Conservation (phyloP, 2,329 filamentous ascomycete genomes). For the Colletotrichum costaricense region DNA sequence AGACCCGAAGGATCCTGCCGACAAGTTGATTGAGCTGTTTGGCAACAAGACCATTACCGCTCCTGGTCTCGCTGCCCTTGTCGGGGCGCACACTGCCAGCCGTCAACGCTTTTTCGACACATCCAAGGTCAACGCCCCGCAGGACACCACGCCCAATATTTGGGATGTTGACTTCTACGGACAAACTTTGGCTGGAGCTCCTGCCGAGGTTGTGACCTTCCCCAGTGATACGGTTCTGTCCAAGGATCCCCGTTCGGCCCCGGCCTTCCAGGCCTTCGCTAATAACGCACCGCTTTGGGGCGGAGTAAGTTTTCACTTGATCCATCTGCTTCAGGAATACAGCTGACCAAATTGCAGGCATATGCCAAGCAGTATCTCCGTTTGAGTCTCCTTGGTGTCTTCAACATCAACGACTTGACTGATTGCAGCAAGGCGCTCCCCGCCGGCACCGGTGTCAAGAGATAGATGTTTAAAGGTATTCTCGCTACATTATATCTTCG, state of each 20-base stretch:
- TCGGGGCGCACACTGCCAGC: constrained; percentile 65
- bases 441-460: background rate
- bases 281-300: constrained; percentile 52
- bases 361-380: constrained; percentile 65
- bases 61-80: constrained; percentile 61
- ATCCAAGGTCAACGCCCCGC: constrained; percentile 54
- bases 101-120: constrained; percentile 58
- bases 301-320: constrained; percentile 44
- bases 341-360: constrained; percentile 46
- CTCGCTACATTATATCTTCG: background rate
- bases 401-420: constrained; percentile 66
- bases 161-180: constrained; percentile 65
- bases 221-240: constrained; percentile 53
- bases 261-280: constrained; percentile 52
- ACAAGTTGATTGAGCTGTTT: constrained; percentile 60
- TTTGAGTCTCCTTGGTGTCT: constrained; percentile 65
- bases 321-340: too few species aligned
- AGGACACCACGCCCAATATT: constrained; percentile 62
- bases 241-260: constrained; percentile 47
- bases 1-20: constrained; percentile 51
- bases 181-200: constrained; percentile 47
- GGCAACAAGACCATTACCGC: constrained; percentile 63
- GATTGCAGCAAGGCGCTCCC: constrained; percentile 66
- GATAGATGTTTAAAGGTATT: background rate
- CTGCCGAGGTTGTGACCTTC: constrained; percentile 53